Percentiles rank a stretch among this genome's conserved stretches.
Conservation (phyloP, 257 asterid genomes). For the Eucommia ulmoides region DNA sequence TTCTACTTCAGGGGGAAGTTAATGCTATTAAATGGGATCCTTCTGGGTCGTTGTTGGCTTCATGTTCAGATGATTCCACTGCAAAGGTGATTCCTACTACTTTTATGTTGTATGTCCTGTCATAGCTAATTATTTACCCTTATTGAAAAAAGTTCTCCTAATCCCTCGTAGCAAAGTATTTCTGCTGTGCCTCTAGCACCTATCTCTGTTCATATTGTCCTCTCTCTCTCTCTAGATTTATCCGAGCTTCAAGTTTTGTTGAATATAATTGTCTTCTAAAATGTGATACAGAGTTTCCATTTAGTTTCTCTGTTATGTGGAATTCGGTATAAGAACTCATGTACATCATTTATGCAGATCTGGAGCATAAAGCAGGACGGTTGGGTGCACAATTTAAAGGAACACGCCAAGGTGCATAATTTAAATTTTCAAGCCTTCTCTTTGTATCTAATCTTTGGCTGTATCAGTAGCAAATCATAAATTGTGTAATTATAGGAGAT, state of each 20-base stretch:
- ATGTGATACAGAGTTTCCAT: no score
- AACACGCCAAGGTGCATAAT: slow-evolving; percentile 74
- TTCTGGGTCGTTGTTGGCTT: slow-evolving; percentile 75
- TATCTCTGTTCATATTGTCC: no score
- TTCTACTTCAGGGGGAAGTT: slow-evolving; percentile 63
- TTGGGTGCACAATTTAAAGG: slow-evolving; percentile 69
- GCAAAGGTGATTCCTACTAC: slow-evolving; percentile 68
- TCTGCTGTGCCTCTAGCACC: no score
- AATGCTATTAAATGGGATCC: slow-evolving; percentile 99
- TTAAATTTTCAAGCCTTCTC: slow-evolving; percentile 1
- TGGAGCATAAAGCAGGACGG: slow-evolving; percentile 83
- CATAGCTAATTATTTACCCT: no score
- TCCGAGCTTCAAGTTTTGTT: no score
- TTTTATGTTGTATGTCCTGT: no score
- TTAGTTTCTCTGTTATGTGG: background rate
- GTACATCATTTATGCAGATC: slow-evolving; percentile 55
- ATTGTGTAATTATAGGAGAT: slow-evolving; percentile 52
- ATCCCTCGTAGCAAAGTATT: no score
- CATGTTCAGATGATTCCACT: slow-evolving; percentile 94
- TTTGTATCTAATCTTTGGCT: slow-evolving; percentile 5
- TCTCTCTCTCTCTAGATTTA: no score
- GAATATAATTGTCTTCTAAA: no score
- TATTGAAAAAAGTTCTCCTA: no score
- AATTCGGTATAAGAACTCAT: slow-evolving; percentile 6
- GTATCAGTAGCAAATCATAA: slow-evolving; percentile 8